Percentiles rank a stretch among this genome's conserved stretches.
phyloP scores from a whole-genome alignment of 1,284 basidiomycete genomes.

The Sporisorium iseilematis-ciliati region DNA sequence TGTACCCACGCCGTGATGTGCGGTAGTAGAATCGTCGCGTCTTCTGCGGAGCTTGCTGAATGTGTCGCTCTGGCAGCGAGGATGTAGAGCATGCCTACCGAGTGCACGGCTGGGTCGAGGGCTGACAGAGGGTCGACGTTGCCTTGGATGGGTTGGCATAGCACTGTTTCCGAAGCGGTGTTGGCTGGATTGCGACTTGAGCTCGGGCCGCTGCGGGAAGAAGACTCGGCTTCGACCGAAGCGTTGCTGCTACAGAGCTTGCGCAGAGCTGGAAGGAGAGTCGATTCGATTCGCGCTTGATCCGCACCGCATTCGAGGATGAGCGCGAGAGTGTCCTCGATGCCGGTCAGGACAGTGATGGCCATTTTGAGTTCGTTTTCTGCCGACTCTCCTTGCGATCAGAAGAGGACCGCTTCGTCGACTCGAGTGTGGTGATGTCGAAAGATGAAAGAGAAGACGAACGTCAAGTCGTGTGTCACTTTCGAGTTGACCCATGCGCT shows the following conservation, averaged over 20 bases:
- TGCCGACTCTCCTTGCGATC: not conserved
- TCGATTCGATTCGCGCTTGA: slow-evolving; percentile 20
- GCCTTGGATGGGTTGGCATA: slow-evolving; percentile 31
- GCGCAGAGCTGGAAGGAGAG: slow-evolving; percentile 40
- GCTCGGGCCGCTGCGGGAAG: slow-evolving; percentile 11
- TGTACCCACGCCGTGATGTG: slow-evolving; percentile 33
- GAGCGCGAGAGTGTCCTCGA: slow-evolving; percentile 53
- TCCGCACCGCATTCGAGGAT: slow-evolving; percentile 39
- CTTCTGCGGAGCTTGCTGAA: slow-evolving; percentile 10
- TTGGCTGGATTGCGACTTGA: slow-evolving; percentile 11
- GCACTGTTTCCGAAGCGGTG: slow-evolving; percentile 17
- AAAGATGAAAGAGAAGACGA: not conserved
- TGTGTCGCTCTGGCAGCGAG: slow-evolving; percentile 35
- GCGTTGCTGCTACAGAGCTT: slow-evolving; percentile 23
- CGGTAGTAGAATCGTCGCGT: slow-evolving; percentile 21
- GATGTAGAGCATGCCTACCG: slow-evolving; percentile 51
- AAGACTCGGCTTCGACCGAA: slow-evolving; percentile 18
- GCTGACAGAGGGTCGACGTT: slow-evolving; percentile 41
- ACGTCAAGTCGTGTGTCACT: slow-evolving; percentile 8
- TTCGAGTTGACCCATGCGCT: slow-evolving; percentile 36
- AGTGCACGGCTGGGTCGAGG: slow-evolving; percentile 45
- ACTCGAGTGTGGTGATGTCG: not conserved
- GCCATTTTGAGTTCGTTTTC: slow-evolving; percentile 10
- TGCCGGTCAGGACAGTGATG: slow-evolving; percentile 33
- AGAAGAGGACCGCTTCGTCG: not conserved